Base-by-base conservation (phyloP, 1,284 basidiomycete species). In the Leccinum solheimii region DNA sequence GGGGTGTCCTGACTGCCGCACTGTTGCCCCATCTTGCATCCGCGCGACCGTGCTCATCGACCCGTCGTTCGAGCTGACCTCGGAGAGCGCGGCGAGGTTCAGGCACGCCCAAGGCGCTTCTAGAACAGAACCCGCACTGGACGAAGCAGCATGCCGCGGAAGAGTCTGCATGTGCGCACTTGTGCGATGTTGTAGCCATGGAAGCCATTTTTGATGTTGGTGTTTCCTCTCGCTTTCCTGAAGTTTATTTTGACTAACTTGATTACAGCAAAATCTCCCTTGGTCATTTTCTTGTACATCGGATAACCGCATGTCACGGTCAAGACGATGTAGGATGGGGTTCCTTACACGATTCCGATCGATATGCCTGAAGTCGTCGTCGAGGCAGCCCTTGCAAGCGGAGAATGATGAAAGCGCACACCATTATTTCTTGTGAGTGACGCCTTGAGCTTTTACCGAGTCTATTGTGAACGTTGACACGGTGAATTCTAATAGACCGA, bases 141-240 rank as follows among this genome's bases (percentile, higher is more conserved):
- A 38, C 61, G 0, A 60, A 8, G 8, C 59, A 64, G 14, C 59
- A 59, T 16, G 57, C 54, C 6, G 21, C 26, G 1, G 6, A 38
- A 3, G 4, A 1, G 5, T 54, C 53, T 14, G 2, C 48, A 23
- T 16, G 40, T 19, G 2, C 8, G 2, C 57, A 4, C 2, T 5
- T 65, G 43, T 67, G 59, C 19, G 57, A 70, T 27, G 5, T 50
- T 3, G 14, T 54, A 13, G 11, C 49, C 3, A 8, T 57, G 13
- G 53, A 61, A 8, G 59, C 52, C 6, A 53, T 59, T 8, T 0
- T 59, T 13, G 62, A 61, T 8, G 65, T 69, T 52, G 1, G 60
- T 61, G 10, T 23, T n/a, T 48, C 14, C 5, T 50, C 13, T 2
- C 19, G 6, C 10, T 3, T 5, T 13, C 8, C 14, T 26, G 16